Base-by-base conservation (phyloP, 2,329 filamentous ascomycete genomes). In the Colletotrichum gigasporum region DNA sequence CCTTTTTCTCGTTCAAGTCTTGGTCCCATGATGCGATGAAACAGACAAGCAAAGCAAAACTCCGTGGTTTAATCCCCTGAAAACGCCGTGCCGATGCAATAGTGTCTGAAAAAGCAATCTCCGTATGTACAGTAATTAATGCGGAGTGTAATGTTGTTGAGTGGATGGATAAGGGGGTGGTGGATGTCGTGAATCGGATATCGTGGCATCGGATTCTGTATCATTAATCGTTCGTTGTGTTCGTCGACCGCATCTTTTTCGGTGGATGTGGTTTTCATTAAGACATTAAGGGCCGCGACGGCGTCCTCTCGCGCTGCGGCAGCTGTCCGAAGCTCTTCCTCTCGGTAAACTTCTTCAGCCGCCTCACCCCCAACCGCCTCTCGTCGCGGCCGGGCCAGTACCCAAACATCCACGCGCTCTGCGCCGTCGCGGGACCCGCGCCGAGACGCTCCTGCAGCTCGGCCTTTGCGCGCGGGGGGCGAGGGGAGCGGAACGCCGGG, bases 401-500 rank as follows among this genome's bases (percentile, higher is more conserved):
- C 37, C 82, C 81, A 64, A 88, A 82, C 55, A 76, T 79, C 86
- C 86, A 88, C 55, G 79, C 71, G 28, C 81, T 85, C 75, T 83
- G 83, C 83, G 68, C 77, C 80, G 55, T 73, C 71, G 57, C 91
- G 82, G 0, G 42, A 0, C 61, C 48, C n/a, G 48, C 61, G 9
- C 56, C 56, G 28, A 64, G 61, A 12, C 59, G 35, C 11, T 61
- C 39, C 32, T 85, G 88, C 20, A 90, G 84, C 18, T 97, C 83
- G 68, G 94, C 90, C 0, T 81, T 81, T 68, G 89, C 90, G n/a
- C 84, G 89, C 26, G 83, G 82, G 3, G 90, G 88, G 28, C 83
- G 81, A 2, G 90, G 87, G 35, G 89, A 85, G 52, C 88, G 84
- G 73, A 97, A 95, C 0, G 91, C 86, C 9, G 88, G 83, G 71